Evolutionary conservation across 768 basidiomycete species (phyloP), one percentile per base, ranked within the genome.

Genomic region (Tephrocybe sp.): DNA sequence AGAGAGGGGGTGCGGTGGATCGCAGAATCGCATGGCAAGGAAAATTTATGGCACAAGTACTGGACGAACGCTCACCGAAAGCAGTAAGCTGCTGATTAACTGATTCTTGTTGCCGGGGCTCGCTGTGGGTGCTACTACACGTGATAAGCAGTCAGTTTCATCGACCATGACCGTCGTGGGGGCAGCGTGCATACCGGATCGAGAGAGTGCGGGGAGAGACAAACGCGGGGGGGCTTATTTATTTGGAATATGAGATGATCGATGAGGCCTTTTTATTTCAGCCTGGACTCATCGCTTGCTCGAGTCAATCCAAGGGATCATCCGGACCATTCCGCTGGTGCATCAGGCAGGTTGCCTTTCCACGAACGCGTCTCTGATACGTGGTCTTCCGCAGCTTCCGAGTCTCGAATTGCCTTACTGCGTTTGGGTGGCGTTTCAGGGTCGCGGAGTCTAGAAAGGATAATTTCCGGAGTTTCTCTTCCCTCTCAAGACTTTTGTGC

Each of bases 131-230:
- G 14, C 6, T 36, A 34, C 48, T 53, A 51, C 56, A 57, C 56
- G 56, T 57, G 56, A 57, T 57, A 57, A 57, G 36, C 21, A 33
- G 44, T 26, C 26, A 50, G 26, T 20, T n/a, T 7, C 8, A 15
- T 36, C 7, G 38, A 18, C 28, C 45, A 6, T 26, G 15, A 34
- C 33, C 45, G 26, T 46, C 24, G 44, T 36, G 28, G 43, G 45
- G 26, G 39, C 28, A 5, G 26, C 17, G n/a, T 21, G n/a, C 47
- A 28, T 18, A 50, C 48, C 39, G 14, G n/a, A 15, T 17, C n/a
- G 8, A n/a, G n/a, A n/a, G 34, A 36, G 34, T 7, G 8, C n/a
- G 34, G 18, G 30, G 18, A 34, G 32, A 25, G 17, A 17, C 14
- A 23, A 12, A 28, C 7, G 21, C 21, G 21, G 33, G 20, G 23